Percentiles rank a stretch among this genome's conserved stretches.
phyloP scores from a whole-genome alignment of 2,329 filamentous ascomycete genomes.

The Aureobasidium melanogenum region DNA sequence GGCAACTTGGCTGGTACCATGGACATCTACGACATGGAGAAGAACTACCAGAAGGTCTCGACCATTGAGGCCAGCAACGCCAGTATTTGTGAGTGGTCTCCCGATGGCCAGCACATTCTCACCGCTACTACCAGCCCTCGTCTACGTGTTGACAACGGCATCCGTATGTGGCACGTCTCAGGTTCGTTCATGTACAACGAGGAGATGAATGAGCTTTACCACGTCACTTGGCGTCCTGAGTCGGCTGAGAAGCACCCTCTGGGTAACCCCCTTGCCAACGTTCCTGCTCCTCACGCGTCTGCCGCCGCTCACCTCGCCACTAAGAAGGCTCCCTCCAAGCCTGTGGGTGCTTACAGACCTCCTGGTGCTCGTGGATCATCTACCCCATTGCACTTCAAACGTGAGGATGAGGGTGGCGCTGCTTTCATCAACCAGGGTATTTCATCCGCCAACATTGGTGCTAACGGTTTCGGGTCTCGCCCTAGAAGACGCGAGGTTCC shows the following conservation, averaged over 20 bases:
- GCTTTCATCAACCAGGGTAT: slow-evolving; percentile 77
- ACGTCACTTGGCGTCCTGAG: slow-evolving; percentile 76
- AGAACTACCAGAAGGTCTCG: slow-evolving; percentile 83
- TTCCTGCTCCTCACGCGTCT: slow-evolving; percentile 73
- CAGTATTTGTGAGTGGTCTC: slow-evolving; percentile 94
- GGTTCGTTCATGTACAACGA: slow-evolving; percentile 89
- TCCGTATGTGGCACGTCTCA: slow-evolving; percentile 88
- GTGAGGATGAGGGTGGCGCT: slow-evolving; percentile 90
- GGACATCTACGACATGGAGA: slow-evolving; percentile 93
- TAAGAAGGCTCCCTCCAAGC: slow-evolving; percentile 90
- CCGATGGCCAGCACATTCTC: slow-evolving; percentile 89
- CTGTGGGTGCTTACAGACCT: slow-evolving; percentile 91
- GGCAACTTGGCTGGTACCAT: slow-evolving; percentile 96
- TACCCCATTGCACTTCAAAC: slow-evolving; percentile 91
- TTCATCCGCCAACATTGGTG: slow-evolving; percentile 49
- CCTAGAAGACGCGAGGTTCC: slow-evolving; percentile 70
- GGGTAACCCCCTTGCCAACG: slow-evolving; percentile 61
- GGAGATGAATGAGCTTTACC: slow-evolving; percentile 90
- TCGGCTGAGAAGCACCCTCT: slow-evolving; percentile 50
- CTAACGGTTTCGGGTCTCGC: slow-evolving; percentile 68
- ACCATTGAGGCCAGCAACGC: slow-evolving; percentile 95
- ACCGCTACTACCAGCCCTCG: slow-evolving; percentile 96
- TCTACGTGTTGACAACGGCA: slow-evolving; percentile 89
- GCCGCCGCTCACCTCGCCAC: slow-evolving; percentile 74
- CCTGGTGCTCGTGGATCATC: slow-evolving; percentile 82